Conservation (phyloP, 768 basidiomycete genomes). For the Boletus rubroflammeus region DNA sequence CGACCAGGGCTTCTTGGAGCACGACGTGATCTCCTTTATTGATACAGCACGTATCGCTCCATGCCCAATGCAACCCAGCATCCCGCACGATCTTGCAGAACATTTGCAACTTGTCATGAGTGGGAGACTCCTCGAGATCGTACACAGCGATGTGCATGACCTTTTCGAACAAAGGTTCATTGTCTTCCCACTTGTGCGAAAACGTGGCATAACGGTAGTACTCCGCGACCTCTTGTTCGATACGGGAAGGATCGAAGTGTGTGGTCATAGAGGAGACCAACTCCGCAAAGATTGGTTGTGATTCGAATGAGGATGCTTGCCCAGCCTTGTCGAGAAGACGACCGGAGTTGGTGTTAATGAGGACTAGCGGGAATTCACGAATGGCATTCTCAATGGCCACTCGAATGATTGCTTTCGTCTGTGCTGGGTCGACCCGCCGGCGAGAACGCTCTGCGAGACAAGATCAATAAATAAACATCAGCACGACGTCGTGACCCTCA, state of each 20-base stretch:
- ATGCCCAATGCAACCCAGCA: conserved; percentile 2
- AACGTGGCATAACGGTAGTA: conserved; percentile 5
- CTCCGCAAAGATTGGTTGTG: background rate
- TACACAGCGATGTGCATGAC: background rate
- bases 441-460: background rate
- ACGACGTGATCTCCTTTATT: background rate
- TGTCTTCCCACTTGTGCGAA: conserved; percentile 4
- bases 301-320: background rate
- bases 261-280: background rate
- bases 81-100: conserved; percentile 7
- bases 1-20: conserved; percentile 1
- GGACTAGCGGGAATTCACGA: background rate
- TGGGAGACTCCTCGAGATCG: background rate
- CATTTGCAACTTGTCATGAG: conserved; percentile 1
- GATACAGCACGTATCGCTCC: conserved; percentile 10
- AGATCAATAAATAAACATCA: background rate
- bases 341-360: background rate
- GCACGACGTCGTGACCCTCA: background rate
- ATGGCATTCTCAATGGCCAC: background rate
- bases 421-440: background rate
- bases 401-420: background rate
- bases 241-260: background rate
- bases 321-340: background rate
- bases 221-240: background rate
- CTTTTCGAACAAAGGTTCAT: background rate